phyloP scores from a whole-genome alignment of 2,329 filamentous ascomycete species.

The Tolypocladium cylindrosporum region DNA sequence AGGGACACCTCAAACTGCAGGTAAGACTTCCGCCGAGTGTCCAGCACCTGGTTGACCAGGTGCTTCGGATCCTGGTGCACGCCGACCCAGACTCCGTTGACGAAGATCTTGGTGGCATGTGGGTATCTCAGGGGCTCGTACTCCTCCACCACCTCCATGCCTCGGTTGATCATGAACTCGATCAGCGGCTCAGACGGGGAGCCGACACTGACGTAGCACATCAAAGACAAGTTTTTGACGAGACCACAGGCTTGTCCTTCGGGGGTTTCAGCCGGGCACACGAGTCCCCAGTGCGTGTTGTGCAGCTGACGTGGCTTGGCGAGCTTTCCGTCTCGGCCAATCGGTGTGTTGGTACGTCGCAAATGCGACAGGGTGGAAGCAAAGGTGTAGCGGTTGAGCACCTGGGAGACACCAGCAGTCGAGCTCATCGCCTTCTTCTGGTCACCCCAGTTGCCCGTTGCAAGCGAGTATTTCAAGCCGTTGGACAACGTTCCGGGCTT shows the following conservation, averaged over 20 bases:
- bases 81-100: constrained; percentile 97
- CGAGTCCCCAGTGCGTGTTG: constrained; percentile 97
- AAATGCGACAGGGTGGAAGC: constrained; percentile 94
- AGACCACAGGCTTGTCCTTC: constrained; percentile 97
- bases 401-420: constrained; percentile 95
- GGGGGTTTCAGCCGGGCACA: constrained; percentile 94
- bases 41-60: constrained; percentile 68
- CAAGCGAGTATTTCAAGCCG: constrained; percentile 90
- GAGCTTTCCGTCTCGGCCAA: constrained; percentile 94
- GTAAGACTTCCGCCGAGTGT: constrained; percentile 68
- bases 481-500: constrained; percentile 88
- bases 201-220: constrained; percentile 97
- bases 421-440: constrained; percentile 96
- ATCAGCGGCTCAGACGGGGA: constrained; percentile 83
- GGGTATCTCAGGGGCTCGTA: constrained; percentile 80
- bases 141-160: constrained; percentile 95
- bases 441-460: constrained; percentile 98
- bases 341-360: constrained; percentile 92
- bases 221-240: constrained; percentile 93
- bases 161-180: constrained; percentile 90
- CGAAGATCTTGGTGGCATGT: constrained; percentile 93
- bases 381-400: constrained; percentile 96
- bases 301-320: constrained; percentile 96
- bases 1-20: constrained; percentile 90
- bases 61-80: constrained; percentile 83